Percentiles rank a stretch among this genome's conserved stretches.
Evolutionary conservation across 805 yeast genomes (phyloP).

Genomic region (Saccharomycopsis selenospora): DNA sequence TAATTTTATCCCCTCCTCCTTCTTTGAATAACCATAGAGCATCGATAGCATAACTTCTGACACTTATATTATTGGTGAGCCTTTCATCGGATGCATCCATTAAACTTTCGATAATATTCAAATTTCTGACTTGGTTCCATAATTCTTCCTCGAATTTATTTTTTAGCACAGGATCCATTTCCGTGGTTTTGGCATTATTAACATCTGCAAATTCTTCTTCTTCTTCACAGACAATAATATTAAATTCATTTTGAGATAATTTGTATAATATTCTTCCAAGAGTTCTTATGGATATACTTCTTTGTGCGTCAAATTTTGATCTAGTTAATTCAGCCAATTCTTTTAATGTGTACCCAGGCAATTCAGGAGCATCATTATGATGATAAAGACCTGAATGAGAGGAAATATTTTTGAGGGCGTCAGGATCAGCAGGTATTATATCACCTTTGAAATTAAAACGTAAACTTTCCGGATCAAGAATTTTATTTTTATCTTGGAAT

Average conservation of each 20-base stretch:
- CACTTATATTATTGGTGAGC: slow-evolving; percentile 58
- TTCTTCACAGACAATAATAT: slow-evolving; percentile 44
- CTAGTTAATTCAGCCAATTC: slow-evolving; percentile 77
- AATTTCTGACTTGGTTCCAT: slow-evolving; percentile 64
- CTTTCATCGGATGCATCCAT: slow-evolving; percentile 62
- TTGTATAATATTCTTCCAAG: slow-evolving; percentile 82
- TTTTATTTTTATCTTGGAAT: slow-evolving; percentile 34
- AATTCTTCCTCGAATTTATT: slow-evolving; percentile 44
- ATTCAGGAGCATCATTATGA: slow-evolving; percentile 79
- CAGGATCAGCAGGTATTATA: slow-evolving; percentile 51
- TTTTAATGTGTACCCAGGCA: slow-evolving; percentile 86
- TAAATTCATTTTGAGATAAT: slow-evolving; percentile 55
- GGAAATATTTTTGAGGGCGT: slow-evolving; percentile 36
- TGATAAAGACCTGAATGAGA: slow-evolving; percentile 75
- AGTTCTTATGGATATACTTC: slow-evolving; percentile 80
- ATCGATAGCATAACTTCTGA: slow-evolving; percentile 76
- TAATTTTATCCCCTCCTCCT: slow-evolving; percentile 23
- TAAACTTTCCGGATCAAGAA: slow-evolving; percentile 43
- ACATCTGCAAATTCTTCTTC: slow-evolving; percentile 28
- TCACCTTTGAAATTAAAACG: slow-evolving; percentile 87
- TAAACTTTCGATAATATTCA: slow-evolving; percentile 57
- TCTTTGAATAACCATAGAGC: slow-evolving; percentile 84
- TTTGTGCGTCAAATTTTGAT: slow-evolving; percentile 75
- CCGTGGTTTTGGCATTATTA: slow-evolving; percentile 31
- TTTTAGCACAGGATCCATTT: slow-evolving; percentile 32